A percentile compares a stretch with the other conserved stretches of the same genome.
Evolutionary conservation across 164 flowering plant species (phyloP).

Genomic region (Amborella trichopoda): DNA sequence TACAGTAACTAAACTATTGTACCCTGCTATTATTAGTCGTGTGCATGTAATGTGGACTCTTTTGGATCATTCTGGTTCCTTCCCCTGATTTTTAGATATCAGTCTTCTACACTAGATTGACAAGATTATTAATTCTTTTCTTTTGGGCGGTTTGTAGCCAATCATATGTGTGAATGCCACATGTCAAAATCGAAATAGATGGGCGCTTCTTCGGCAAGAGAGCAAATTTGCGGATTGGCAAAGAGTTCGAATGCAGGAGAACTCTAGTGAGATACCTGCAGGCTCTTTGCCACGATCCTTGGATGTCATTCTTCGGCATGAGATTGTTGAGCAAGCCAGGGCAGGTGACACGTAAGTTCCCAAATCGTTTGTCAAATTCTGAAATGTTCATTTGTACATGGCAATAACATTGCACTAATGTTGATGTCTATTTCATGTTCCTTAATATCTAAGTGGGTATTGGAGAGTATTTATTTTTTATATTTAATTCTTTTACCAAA

Average conservation of each 20-base stretch:
- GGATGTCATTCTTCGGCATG: conserved; percentile 96
- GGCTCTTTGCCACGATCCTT: conserved; percentile 95
- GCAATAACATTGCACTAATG: no score
- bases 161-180: conserved; percentile 63
- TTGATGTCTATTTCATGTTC: no score
- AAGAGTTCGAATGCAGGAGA: conserved; percentile 97
- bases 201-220: conserved; percentile 87
- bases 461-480: neutral
- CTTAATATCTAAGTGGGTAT: no score
- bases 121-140: no score
- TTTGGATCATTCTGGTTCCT: no score
- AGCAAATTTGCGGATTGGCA: conserved; percentile 99
- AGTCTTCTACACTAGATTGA: no score
- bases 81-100: no score
- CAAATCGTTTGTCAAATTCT: neutral
- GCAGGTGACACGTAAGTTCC: conserved; percentile 94
- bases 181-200: conserved; percentile 46
- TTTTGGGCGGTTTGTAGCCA: conserved; percentile 80
- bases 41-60: no score
- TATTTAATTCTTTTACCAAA: no score
- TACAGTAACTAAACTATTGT: no score
- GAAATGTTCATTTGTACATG: no score
- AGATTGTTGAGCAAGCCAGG: conserved; percentile 95
- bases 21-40: no score
- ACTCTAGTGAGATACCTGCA: conserved; percentile 91